These are phyloP conservation scores for Penicillium paneum DNA, from an alignment of 2,329 filamentous ascomycete species.

Conservation along the genomic window DNA sequence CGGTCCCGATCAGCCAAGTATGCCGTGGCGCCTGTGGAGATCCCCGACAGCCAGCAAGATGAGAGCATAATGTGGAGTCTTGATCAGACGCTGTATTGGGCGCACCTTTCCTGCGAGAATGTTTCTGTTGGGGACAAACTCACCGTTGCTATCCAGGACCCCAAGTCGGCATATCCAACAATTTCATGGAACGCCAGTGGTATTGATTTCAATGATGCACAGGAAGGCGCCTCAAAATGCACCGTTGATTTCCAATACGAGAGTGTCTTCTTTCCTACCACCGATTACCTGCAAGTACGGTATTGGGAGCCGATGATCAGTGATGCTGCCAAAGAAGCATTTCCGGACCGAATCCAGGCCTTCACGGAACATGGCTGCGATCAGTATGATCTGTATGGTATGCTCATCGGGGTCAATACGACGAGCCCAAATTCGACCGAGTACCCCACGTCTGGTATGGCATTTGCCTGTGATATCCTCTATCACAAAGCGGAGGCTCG, in stretches of 20 bases:
- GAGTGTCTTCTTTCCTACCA: slow-evolving; percentile 28
- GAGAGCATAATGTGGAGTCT: slow-evolving; percentile 31
- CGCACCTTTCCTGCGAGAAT: slow-evolving; percentile 25
- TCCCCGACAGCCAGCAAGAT: slow-evolving; percentile 21
- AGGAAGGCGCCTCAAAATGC: slow-evolving; percentile 19
- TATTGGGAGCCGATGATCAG: slow-evolving; percentile 34
- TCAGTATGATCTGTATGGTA: slow-evolving; percentile 33
- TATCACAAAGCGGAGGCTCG: slow-evolving; percentile 30
- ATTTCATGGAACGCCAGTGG: slow-evolving; percentile 31
- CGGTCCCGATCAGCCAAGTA: slow-evolving; percentile 29
- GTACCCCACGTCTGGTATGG: slow-evolving; percentile 26
- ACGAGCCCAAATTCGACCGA: slow-evolving; percentile 11
- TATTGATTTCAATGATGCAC: slow-evolving; percentile 19
- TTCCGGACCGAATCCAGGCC: slow-evolving; percentile 15
- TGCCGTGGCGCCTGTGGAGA: slow-evolving; percentile 33
- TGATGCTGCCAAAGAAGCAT: slow-evolving; percentile 5
- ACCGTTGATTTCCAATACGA: slow-evolving; percentile 30
- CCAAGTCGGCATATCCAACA: slow-evolving; percentile 11
- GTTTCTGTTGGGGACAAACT: slow-evolving; percentile 20
- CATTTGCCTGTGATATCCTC: slow-evolving; percentile 33
- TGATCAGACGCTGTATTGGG: slow-evolving; percentile 35
- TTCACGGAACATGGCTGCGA: slow-evolving; percentile 28
- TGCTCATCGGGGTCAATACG: slow-evolving; percentile 32
- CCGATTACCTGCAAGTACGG: slow-evolving; percentile 33
- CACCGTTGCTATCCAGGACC: slow-evolving; percentile 22